Conservation (phyloP, 2,329 filamentous ascomycete genomes). For the Hypoxylon sp. region DNA sequence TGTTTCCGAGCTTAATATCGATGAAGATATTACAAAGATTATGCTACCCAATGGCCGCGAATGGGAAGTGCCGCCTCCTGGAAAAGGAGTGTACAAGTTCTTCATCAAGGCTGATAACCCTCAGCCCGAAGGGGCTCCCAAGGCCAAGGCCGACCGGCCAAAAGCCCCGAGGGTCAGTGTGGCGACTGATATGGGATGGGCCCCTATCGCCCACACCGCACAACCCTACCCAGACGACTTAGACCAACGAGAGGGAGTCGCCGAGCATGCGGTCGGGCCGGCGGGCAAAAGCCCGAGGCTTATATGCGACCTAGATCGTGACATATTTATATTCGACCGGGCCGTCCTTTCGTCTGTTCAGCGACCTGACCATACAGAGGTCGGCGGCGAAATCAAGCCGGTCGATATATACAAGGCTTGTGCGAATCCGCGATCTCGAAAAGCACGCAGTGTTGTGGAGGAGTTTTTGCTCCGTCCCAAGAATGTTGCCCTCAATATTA, state of each 20-base stretch:
- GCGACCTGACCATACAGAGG: not conserved
- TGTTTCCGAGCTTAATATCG: not conserved
- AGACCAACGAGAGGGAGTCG: not conserved
- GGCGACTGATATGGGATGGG: not conserved
- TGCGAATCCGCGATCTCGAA: not conserved
- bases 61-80: not conserved
- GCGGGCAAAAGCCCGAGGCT: not conserved
- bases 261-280: not conserved
- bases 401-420: not conserved
- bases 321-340: slow-evolving; percentile 13
- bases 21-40: not conserved
- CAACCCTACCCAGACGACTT: not conserved
- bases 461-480: not conserved
- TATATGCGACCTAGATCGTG: not conserved
- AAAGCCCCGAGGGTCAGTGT: not conserved
- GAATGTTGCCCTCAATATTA: not conserved
- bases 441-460: not conserved
- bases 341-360: not conserved
- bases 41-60: too few species aligned
- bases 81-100: not conserved
- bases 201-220: not conserved
- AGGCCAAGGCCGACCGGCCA: not conserved
- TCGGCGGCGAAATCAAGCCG: not conserved
- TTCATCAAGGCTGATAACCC: not conserved
- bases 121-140: too few species aligned